Conservation (phyloP, 192 early-diverging fungal species). For the Coemansia sp. region DNA sequence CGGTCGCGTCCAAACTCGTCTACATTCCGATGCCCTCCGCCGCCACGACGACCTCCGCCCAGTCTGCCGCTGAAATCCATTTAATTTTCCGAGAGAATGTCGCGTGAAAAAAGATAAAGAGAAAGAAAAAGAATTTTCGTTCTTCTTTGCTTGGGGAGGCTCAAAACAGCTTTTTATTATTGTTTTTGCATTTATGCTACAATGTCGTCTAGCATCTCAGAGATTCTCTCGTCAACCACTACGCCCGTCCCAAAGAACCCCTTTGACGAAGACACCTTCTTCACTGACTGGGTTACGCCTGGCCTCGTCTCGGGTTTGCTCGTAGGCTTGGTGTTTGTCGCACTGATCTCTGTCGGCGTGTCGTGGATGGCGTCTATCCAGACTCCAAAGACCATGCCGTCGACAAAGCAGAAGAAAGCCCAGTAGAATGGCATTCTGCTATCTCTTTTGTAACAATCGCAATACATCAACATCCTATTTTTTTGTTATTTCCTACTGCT, state of each 20-base stretch:
- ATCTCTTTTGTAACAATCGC: too few relatives aligned
- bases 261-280: constrained; percentile 46
- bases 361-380: constrained; percentile 50
- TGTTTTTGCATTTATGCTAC: not conserved
- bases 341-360: constrained; percentile 34
- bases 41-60: constrained; percentile 25
- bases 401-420: constrained; percentile 44
- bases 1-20: constrained; percentile 56
- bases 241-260: constrained; percentile 9
- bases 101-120: constrained; percentile 2
- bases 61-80: constrained; percentile 35
- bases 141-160: not conserved
- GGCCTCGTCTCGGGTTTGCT: constrained; percentile 46
- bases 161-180: not conserved
- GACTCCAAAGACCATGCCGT: constrained; percentile 45
- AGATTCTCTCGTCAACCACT: constrained; percentile 12
- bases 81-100: not conserved
- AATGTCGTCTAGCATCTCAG: constrained; percentile 11
- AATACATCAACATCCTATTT: constrained; percentile 4
- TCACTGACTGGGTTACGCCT: constrained; percentile 52
- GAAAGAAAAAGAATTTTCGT: not conserved
- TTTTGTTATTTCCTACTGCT: not conserved
- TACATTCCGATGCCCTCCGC: constrained; percentile 28
- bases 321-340: constrained; percentile 32
- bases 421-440: constrained; percentile 10